Evolutionary conservation across 148 eudicot genomes (phyloP), one percentile per base, ranked within the genome.

Genomic region (Persicaria tinctoria): DNA sequence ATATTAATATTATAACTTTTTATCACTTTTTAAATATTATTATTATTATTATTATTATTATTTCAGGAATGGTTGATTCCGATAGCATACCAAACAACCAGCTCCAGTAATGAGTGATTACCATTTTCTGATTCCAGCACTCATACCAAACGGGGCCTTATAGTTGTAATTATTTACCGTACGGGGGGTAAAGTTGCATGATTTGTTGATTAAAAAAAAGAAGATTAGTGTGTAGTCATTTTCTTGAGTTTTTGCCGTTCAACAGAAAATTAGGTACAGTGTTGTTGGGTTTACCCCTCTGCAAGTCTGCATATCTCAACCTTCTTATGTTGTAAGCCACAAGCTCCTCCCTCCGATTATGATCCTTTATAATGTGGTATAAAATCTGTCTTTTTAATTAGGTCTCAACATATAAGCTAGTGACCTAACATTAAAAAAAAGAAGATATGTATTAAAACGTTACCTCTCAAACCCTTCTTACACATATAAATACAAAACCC

Each of bases 241-340:
- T 72, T 72, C 47, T 23, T 51, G 32, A 16, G 0, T 45, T 72
- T 50, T 41, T 66, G 76, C 76, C 55, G 76, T 56, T 74, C 62
- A 74, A 74, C 76, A 74, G 76, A 74, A 72, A 72, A 55, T 45
- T 74, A 74, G 76, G 76, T 74, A 57, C 16, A 44, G 11, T 74
- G 51, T 74, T 38, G 76, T 74, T 74, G 76, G 76, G 50, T 74
- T 74, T 72, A 72, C 74, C 74, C 68, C 54, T n/a, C 41, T 70
- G 27, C 27, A 23, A 46, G 8, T 17, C 54, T 50, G 41, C 23
- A 3, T 48, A 3, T 8, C 32, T 48, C 20, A 46, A 71, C 47
- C 54, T 70, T 23, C n/a, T 1, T 46, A 6, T 48, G 14, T 50
- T 74, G 76, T 74, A 74, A 74, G 8, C 76, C 66, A 53, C 32